Base-by-base conservation (phyloP, 2,329 filamentous ascomycete genomes). In the Apiospora aurea region DNA sequence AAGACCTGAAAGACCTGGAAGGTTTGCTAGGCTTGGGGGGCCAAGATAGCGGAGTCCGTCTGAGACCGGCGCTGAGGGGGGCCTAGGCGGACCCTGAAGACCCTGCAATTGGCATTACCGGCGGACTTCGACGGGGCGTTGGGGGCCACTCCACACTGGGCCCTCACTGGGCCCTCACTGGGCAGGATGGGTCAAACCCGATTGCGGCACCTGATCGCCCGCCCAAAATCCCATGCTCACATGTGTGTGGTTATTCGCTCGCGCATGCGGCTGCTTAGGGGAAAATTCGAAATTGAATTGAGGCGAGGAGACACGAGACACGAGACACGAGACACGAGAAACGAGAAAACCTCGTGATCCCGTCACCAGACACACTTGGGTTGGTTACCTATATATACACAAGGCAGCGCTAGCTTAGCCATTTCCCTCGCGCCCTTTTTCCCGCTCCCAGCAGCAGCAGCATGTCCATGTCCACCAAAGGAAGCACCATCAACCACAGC, bases 21-120 rank as follows among this genome's bases (percentile, higher is more conserved):
- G 26, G 26, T 3, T 29, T 29, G 26, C 26, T 29, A 29, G 26
- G 26, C 26, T 29, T 29, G 53, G 29, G 29, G 34, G 24, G 29
- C 53, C 53, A 61, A 38, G 53, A 21, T 16, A 18, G 29, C 57
- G 57, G 57, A 64, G 57, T 64, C 57, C 57, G 57, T 41, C 57
- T 64, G 41, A 64, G 57, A 64, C 57, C 57, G 57, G 57, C 57
- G 57, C 57, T 24, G 34, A 64, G 57, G 57, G 57, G 51, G 51
- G 16, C 7, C 4, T 18, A 4, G 14, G 26, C 51, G 26, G 29
- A 64, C 57, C 57, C 34, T 64, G 57, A 64, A 64, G 57, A 64
- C 29, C 57, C 34, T 41, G 34, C 6, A 41, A 4, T 2, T n/a
- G 18, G 3, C 34, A 6, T 5, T 0, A 1, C 57, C 57, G 57